Evolutionary conservation across 2,329 filamentous ascomycete genomes (phyloP), one percentile per base, ranked within the genome.

Genomic region (Whalleya microplaca): DNA sequence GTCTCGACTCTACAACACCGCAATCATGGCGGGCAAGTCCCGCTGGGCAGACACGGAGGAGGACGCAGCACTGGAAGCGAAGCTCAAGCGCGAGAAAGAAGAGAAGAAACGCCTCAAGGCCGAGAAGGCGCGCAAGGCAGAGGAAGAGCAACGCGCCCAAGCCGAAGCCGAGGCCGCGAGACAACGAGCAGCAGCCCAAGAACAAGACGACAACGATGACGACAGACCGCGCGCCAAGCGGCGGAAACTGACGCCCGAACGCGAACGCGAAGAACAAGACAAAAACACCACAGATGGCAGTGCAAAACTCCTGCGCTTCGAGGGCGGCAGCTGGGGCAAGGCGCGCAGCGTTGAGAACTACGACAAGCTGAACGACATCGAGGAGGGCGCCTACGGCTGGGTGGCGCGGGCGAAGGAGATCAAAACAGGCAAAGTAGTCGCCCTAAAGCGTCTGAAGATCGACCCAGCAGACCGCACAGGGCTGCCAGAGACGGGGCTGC

Each of bases 321-420:
- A 89, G 9, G 79, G 80, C 14, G 83, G 84, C 9, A 74, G 78
- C 64, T 96, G 92, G 86, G 82, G 84, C 48, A 80, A 77, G 55
- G 90, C 89, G 69, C 83, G 90, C 58, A 90, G 90, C 71, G 89
- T 96, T 21, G 89, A 94, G 69, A 88, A 91, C 69, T 99, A 93
- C 76, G 91, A 97, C 68, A 90, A 91, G 65, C 80, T 99, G 55
- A 99, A 99, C 73, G 90, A 95, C 71, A 99, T 99, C 68, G 95
- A 98, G 74, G 95, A 99, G 77, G 95, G 95, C 37, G 92, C 92
- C 8, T 99, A 99, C 74, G 95, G 95, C 45, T 94, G 88, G 84
- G 95, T 99, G 3, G 93, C 93, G 52, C 84, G 95, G 55, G 95
- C 92, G 12, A 87, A 82, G 59, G 89, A 96, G 66, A 79, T 83